These are phyloP conservation scores for Ustilago vetiveriae DNA, from an alignment of 1,284 basidiomycete genomes.

Conservation along the genomic window DNA sequence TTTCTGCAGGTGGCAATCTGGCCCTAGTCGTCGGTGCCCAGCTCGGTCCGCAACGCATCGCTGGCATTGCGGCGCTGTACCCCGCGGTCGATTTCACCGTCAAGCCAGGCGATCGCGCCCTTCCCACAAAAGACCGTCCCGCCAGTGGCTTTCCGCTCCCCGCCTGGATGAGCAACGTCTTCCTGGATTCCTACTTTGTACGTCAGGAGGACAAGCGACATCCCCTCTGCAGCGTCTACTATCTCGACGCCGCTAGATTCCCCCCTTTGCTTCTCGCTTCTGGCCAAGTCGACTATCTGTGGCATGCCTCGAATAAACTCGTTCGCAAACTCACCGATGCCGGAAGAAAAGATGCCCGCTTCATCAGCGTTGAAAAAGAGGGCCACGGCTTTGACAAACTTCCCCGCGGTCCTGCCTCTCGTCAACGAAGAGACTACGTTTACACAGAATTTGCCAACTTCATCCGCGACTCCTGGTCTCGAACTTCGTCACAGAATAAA, in stretches of 20 bases:
- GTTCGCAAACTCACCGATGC: slow-evolving; percentile 41
- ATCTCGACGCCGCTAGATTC: slow-evolving; percentile 27
- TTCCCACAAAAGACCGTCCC: slow-evolving; percentile 17
- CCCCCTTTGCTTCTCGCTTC: slow-evolving; percentile 45
- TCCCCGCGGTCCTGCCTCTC: slow-evolving; percentile 31
- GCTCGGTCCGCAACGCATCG: slow-evolving; percentile 47
- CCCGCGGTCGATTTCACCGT: slow-evolving; percentile 49
- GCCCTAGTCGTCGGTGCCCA: slow-evolving; percentile 40
- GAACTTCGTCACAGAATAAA: slow-evolving; percentile 1
- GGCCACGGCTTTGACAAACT: slow-evolving; percentile 63
- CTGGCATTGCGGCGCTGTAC: slow-evolving; percentile 44
- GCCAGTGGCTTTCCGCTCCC: slow-evolving; percentile 47
- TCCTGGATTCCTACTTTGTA: slow-evolving; percentile 52
- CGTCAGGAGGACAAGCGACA: slow-evolving; percentile 21
- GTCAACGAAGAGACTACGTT: slow-evolving; percentile 28
- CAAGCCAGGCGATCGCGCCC: slow-evolving; percentile 15
- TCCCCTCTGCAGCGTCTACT: slow-evolving; percentile 46
- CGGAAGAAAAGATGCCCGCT: slow-evolving; percentile 33
- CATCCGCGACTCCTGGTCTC: slow-evolving; percentile 59
- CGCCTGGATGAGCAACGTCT: slow-evolving; percentile 39
- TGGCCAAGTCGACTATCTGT: slow-evolving; percentile 54
- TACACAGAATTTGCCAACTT: slow-evolving; percentile 33
- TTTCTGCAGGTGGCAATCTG: slow-evolving; percentile 60
- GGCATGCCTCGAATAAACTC: slow-evolving; percentile 46
- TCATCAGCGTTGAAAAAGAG: slow-evolving; percentile 47